Conservation (phyloP, 1,284 basidiomycete genomes). For the Trametes hirsuta region DNA sequence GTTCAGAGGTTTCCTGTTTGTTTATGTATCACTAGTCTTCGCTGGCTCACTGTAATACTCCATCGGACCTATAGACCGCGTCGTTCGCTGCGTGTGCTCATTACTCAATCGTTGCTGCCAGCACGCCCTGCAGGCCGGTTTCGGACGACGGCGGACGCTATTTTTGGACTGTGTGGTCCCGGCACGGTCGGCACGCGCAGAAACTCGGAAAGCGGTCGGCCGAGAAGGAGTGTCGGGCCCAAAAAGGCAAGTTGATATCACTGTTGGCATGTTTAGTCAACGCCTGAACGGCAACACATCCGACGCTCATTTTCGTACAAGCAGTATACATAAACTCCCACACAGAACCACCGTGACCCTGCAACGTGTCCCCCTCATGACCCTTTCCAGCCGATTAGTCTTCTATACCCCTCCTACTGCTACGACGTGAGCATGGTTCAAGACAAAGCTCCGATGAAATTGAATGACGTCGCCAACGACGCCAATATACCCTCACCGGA, state of each 20-base stretch:
- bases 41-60: background rate
- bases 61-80: background rate
- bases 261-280: slow-evolving; percentile 14
- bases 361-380: background rate
- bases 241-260: slow-evolving; percentile 20
- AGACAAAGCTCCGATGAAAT: no score
- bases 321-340: slow-evolving; percentile 6
- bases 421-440: no score
- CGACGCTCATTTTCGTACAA: background rate
- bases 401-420: no score
- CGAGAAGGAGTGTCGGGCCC: slow-evolving; percentile 13
- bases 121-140: background rate
- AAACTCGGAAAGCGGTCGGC: slow-evolving; percentile 4
- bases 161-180: background rate
- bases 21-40: background rate
- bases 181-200: background rate
- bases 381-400: no score
- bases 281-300: slow-evolving; percentile 2
- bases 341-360: background rate
- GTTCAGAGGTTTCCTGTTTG: background rate
- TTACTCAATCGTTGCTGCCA: background rate
- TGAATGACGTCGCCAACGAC: no score
- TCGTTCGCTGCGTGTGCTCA: background rate
- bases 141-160: background rate
- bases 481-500: no score